These are phyloP conservation scores for Puccinia triticina DNA, from an alignment of 1,284 basidiomycete species.

Conservation along the genomic window DNA sequence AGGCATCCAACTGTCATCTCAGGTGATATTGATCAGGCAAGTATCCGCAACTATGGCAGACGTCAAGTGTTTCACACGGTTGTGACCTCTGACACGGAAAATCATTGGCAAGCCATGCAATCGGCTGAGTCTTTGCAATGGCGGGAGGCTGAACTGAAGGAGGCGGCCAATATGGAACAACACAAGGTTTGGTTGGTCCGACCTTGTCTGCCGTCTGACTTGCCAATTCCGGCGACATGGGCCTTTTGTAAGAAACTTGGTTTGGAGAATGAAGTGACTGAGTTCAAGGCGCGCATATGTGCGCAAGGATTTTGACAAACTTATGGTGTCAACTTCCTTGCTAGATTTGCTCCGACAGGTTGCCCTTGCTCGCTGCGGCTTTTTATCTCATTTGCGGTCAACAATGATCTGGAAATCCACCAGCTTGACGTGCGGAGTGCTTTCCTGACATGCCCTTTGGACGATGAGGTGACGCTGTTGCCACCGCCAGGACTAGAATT, in stretches of 20 bases:
- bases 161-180: neutral
- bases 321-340: neutral
- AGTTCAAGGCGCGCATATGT: conserved; percentile 1
- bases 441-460: neutral
- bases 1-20: no score
- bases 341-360: conserved; percentile 7
- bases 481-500: neutral
- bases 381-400: neutral
- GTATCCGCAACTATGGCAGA: no score
- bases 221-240: neutral
- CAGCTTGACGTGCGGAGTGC: conserved; percentile 4
- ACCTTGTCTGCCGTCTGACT: no score
- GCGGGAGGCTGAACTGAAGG: neutral
- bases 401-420: neutral
- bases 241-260: neutral
- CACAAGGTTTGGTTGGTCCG: neutral
- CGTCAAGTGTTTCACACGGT: no score
- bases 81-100: neutral
- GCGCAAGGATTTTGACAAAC: neutral
- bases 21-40: no score
- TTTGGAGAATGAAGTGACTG: neutral
- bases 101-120: neutral
- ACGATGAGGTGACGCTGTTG: neutral
- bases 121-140: neutral
- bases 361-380: neutral